Conservation (phyloP, 2,329 filamentous ascomycete species). For the Onygenales sp. region DNA sequence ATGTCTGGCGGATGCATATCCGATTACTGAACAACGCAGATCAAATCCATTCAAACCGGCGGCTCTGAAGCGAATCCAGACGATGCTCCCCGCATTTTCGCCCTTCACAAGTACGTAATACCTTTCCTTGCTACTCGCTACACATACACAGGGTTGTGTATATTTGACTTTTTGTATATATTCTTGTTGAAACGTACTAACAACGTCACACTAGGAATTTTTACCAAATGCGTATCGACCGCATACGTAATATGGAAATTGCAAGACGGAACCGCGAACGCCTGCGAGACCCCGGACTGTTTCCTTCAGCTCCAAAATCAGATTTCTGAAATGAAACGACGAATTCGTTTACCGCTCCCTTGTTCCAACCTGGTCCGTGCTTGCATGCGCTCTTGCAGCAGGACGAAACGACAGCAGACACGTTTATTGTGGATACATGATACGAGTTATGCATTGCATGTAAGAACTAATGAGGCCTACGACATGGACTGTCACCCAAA, state of each 20-base stretch:
- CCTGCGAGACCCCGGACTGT: constrained; percentile 65
- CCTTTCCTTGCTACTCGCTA: not conserved
- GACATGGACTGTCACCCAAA: not conserved
- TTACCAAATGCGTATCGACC: constrained; percentile 74
- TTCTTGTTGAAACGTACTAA: not conserved
- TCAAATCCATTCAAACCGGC: constrained; percentile 38
- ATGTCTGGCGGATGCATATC: not conserved
- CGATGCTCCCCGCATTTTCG: constrained; percentile 69
- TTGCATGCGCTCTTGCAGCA: not conserved
- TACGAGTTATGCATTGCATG: not conserved
- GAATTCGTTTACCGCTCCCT: too few relatives aligned
- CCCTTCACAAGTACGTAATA: constrained; percentile 60
- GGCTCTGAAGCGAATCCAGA: constrained; percentile 22
- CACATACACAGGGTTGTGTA: not conserved
- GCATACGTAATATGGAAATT: constrained; percentile 65
- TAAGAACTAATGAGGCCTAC: not conserved
- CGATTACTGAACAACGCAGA: constrained; percentile 18
- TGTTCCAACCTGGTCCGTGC: not conserved
- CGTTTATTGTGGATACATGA: not conserved
- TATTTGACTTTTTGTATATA: not conserved
- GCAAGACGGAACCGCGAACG: constrained; percentile 75
- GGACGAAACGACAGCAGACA: not conserved
- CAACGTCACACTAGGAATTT: constrained; percentile 52
- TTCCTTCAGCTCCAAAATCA: constrained; percentile 73
- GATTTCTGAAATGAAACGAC: constrained; percentile 19